These are phyloP conservation scores for Mycena sp. DNA, from an alignment of 1,284 basidiomycete genomes.

Conservation along the genomic window DNA sequence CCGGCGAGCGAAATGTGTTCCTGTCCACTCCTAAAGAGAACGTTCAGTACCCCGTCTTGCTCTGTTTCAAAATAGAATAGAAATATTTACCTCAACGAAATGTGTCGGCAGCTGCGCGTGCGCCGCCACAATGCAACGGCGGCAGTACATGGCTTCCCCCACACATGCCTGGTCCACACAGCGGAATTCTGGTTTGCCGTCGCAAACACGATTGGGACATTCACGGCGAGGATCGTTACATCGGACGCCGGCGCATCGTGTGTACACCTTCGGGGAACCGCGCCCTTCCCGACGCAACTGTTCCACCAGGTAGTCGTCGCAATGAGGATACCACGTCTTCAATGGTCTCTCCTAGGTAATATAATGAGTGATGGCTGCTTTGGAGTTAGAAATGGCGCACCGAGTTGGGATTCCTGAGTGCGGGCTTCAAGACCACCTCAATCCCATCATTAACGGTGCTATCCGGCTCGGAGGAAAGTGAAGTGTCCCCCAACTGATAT, in stretches of 20 bases:
- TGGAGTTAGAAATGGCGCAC: not conserved
- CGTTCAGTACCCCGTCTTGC: too few relatives aligned
- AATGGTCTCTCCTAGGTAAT: constrained; percentile 16
- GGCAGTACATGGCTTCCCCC: not conserved
- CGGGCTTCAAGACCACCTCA: not conserved
- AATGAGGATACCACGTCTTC: not conserved
- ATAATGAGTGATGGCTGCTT: not conserved
- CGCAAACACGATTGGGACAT: constrained; percentile 6
- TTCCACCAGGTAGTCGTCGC: constrained; percentile 3
- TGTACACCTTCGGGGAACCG: not conserved
- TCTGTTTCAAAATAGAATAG: not conserved
- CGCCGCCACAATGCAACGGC: not conserved
- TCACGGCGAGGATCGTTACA: not conserved
- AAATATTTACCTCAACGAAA: constrained; percentile 3
- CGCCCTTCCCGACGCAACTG: constrained; percentile 2
- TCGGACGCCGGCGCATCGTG: not conserved
- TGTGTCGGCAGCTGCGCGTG: constrained; percentile 5
- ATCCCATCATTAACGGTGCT: not conserved
- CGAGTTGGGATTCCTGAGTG: not conserved
- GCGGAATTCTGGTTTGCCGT: not conserved
- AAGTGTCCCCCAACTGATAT: not conserved
- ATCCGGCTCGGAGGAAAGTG: not conserved
- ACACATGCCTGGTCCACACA: constrained; percentile 15
- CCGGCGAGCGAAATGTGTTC: not conserved
- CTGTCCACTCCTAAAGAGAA: constrained; percentile 9